Conservation (phyloP, 805 yeast species). For the Starmera caribaea region DNA sequence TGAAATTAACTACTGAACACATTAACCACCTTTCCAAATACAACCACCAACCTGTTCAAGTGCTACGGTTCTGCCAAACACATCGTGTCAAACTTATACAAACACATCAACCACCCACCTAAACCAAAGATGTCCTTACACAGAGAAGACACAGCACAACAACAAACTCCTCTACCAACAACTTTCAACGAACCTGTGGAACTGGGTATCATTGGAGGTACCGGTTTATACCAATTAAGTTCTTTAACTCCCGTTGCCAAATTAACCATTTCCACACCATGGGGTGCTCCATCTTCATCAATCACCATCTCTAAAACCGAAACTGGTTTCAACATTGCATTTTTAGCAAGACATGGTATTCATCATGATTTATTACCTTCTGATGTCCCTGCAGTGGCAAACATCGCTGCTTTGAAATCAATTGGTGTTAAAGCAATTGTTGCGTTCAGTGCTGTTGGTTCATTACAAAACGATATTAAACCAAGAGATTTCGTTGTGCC, state of each 20-base stretch:
- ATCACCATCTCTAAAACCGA: slow-evolving; percentile 80
- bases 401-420: slow-evolving; percentile 88
- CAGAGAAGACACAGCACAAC: slow-evolving; percentile 10
- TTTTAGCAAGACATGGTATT: slow-evolving; percentile 88
- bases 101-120: not conserved
- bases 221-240: slow-evolving; percentile 88
- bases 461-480: slow-evolving; percentile 75
- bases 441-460: slow-evolving; percentile 95
- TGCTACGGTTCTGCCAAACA: not conserved
- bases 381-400: slow-evolving; percentile 88
- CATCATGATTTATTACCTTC: slow-evolving; percentile 86
- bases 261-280: slow-evolving; percentile 79
- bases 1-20: too few relatives aligned
- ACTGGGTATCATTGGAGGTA: slow-evolving; percentile 92
- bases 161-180: slow-evolving; percentile 27
- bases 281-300: slow-evolving; percentile 96
- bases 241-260: slow-evolving; percentile 80
- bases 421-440: slow-evolving; percentile 81
- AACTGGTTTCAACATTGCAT: slow-evolving; percentile 79
- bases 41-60: not conserved
- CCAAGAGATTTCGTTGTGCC: slow-evolving; percentile 98
- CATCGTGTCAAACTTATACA: not conserved
- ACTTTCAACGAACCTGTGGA: slow-evolving; percentile 56
- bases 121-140: slow-evolving; percentile 15
- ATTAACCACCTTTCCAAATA: not conserved